Base-by-base conservation (phyloP, 2,329 filamentous ascomycete genomes). In the Metarhizium brunneum region DNA sequence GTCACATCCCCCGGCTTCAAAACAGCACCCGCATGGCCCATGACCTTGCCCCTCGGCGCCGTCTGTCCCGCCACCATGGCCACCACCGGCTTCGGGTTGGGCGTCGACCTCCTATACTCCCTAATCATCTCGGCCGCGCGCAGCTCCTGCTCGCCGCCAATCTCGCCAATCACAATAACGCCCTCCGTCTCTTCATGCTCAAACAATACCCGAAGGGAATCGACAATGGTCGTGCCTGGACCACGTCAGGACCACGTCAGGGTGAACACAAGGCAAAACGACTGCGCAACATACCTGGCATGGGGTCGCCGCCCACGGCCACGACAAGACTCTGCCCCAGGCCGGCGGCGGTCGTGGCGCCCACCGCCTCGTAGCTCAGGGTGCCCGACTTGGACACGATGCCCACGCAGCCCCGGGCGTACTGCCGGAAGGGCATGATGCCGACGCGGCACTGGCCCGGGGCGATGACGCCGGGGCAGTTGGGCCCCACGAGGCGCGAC, bases 321-420 rank as follows among this genome's bases (percentile, higher is more conserved):
- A 92, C 84, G 47, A 87, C 88, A 6, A 91, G 72, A 63, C 86
- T 90, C 68, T 92, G 88, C 0, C 88, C 88, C 1, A 92, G 72
- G 0, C 88, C 87, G n/a, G 82, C 84, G 58, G 84, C 77, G 6
- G 86, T 88, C 29, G 88, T 84, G 1, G 86, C 85, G 0, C 85
- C 88, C 1, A 91, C 88, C 2, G 88, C 83, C 67, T 92, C 88
- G 63, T 92, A 92, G 58, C 86, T 90, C 45, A 92, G 71, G 0
- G 88, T 92, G 1, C 88, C 88, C 0, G 86, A 90, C 66, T 90
- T 91, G n/a, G 87, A 86, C 3, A 89, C 81, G 54, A 92, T 88
- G 2, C 87, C 88, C 25, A 92, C 75, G 56, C 81, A 79, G 0
- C 87, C 88, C 0, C 82, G 79, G 1, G 54, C 58, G 30, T 72